phyloP scores from a whole-genome alignment of 306 rosid genomes.

The Citrullus mucosospermus region DNA sequence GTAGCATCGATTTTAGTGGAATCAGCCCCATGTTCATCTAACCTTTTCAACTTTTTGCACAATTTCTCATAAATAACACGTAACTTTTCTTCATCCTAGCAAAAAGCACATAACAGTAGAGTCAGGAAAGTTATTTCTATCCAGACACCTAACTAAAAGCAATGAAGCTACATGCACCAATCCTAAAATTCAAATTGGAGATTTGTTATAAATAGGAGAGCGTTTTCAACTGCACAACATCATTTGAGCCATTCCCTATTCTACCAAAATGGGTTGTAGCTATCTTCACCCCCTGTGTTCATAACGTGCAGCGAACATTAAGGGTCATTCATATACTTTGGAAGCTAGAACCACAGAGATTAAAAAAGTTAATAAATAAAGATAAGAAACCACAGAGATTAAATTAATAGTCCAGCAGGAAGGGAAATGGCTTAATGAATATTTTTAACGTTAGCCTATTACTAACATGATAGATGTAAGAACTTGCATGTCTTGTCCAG shows the following conservation, averaged over 20 bases:
- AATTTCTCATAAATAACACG: slow-evolving; percentile 64
- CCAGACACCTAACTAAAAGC: background rate
- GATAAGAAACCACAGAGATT: too few species aligned
- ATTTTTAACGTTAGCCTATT: background rate
- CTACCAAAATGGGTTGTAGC: background rate
- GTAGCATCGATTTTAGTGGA: slow-evolving; percentile 72
- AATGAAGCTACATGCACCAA: background rate
- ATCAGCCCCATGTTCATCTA: slow-evolving; percentile 87
- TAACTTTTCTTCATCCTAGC: slow-evolving; percentile 83
- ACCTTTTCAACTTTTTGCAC: slow-evolving; percentile 64
- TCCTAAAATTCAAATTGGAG: background rate
- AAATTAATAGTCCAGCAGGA: background rate
- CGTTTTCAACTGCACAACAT: background rate
- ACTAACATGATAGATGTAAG: background rate
- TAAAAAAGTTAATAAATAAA: too few species aligned
- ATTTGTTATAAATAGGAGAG: background rate
- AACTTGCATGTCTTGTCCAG: background rate
- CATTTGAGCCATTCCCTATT: background rate
- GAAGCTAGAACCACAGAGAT: background rate
- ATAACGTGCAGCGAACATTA: background rate
- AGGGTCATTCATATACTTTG: background rate
- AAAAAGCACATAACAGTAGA: slow-evolving; percentile 10
- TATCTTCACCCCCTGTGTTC: background rate
- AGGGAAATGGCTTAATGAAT: background rate
- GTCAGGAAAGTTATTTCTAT: background rate